These are phyloP conservation scores for Apiotrichum porosum DNA, from an alignment of 1,284 basidiomycete genomes.

Conservation along the genomic window DNA sequence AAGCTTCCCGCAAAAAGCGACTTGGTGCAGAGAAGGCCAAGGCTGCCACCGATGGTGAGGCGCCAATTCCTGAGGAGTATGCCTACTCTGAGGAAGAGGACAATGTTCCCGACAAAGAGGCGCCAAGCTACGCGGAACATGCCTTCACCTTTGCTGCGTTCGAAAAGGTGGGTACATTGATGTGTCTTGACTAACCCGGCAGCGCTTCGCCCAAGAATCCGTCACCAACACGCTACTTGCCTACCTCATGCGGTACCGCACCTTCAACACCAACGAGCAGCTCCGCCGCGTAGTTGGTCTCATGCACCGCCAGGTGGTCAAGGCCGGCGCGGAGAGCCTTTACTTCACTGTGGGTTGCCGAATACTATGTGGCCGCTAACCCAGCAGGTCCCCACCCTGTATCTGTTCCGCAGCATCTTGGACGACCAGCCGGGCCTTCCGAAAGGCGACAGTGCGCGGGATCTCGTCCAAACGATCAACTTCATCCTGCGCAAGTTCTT, in stretches of 20 bases:
- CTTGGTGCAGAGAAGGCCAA: constrained; percentile 52
- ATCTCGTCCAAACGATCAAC: constrained; percentile 73
- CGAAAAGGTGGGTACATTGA: constrained; percentile 62
- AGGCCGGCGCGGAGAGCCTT: constrained; percentile 79
- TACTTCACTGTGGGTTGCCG: too few species aligned
- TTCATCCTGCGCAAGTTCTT: constrained; percentile 86
- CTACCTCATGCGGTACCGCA: constrained; percentile 74
- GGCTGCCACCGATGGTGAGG: constrained; percentile 4
- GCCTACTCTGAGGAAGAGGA: constrained; percentile 50
- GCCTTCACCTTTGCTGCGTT: constrained; percentile 84
- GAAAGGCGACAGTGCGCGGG: constrained; percentile 69
- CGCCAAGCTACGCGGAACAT: constrained; percentile 67
- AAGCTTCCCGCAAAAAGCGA: constrained; percentile 56
- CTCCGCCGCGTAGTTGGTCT: constrained; percentile 81
- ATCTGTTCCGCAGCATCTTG: constrained; percentile 76
- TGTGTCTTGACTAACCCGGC: neutral
- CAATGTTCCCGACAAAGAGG: constrained; percentile 57
- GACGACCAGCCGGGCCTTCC: constrained; percentile 70
- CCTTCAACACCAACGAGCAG: constrained; percentile 70
- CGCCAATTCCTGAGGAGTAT: constrained; percentile 38
- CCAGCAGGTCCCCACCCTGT: constrained; percentile 77
- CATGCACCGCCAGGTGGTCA: constrained; percentile 82
- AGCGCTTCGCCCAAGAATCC: constrained; percentile 80
- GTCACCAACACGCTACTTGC: constrained; percentile 73
- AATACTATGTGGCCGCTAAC: too few species aligned